These are phyloP conservation scores for Peziza echinospora DNA, from an alignment of 495 filamentous ascomycete species.

Conservation along the genomic window DNA sequence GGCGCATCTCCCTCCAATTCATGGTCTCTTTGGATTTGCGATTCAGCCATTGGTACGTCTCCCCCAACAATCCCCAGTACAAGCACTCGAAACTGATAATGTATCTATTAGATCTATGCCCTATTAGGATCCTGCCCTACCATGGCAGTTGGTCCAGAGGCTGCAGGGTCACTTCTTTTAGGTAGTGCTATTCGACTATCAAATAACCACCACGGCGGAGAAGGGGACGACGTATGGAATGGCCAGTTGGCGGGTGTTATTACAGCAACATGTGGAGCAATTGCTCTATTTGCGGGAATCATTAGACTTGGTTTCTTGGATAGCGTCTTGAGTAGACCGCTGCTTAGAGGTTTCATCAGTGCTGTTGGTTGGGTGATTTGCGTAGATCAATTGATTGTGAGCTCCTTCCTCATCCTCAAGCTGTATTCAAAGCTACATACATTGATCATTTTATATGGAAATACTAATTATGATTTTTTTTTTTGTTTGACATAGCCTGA, in stretches of 20 bases:
- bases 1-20: conserved; percentile 77
- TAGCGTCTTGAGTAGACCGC: conserved; percentile 78
- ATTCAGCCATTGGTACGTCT: conserved; percentile 49
- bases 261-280: conserved; percentile 63
- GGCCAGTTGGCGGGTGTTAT: conserved; percentile 75
- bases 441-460: too few relatives aligned
- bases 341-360: conserved; percentile 85
- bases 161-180: conserved; percentile 73
- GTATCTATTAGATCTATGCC: conserved; percentile 49
- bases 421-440: not conserved
- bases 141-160: conserved; percentile 91
- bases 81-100: too few relatives aligned
- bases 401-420: not conserved
- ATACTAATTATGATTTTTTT: too few relatives aligned
- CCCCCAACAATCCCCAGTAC: too few relatives aligned
- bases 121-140: conserved; percentile 74
- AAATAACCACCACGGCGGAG: conserved; percentile 49
- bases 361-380: conserved; percentile 91
- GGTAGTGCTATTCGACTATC: conserved; percentile 56
- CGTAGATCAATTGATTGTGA: conserved; percentile 81
- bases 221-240: conserved; percentile 47
- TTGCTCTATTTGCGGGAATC: conserved; percentile 66
- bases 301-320: conserved; percentile 84
- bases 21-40: conserved; percentile 88
- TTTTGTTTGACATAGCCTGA: too few relatives aligned